A percentile compares a stretch with the other conserved stretches of the same genome.
Conservation (phyloP, 2,329 filamentous ascomycete genomes). For the Calonectria hongkongensis region DNA sequence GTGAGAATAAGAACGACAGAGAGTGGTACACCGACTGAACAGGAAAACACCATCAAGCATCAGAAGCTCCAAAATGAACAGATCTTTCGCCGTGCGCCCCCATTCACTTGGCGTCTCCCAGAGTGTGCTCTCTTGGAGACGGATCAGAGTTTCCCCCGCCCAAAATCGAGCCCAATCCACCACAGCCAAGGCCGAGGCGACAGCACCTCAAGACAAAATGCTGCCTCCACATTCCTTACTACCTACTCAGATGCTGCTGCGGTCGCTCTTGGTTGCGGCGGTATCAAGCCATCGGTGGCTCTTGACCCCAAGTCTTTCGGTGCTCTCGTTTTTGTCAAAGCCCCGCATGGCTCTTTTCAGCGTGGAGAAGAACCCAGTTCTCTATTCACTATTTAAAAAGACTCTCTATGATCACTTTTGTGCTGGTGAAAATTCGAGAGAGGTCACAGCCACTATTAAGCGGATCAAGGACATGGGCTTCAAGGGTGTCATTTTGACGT, state of each 20-base stretch:
- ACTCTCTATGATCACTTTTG: slow-evolving; percentile 75
- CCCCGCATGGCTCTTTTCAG: slow-evolving; percentile 61
- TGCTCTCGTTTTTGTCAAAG: slow-evolving; percentile 59
- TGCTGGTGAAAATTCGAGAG: slow-evolving; percentile 67
- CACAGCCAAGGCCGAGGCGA: neutral
- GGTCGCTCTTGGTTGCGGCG: slow-evolving; percentile 65
- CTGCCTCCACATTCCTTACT: slow-evolving; percentile 61
- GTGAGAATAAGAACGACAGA: neutral
- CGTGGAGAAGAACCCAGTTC: slow-evolving; percentile 70
- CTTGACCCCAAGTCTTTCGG: slow-evolving; percentile 60
- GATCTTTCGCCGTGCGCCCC: neutral
- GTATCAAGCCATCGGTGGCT: slow-evolving; percentile 65
- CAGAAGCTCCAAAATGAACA: neutral
- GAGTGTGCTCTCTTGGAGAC: neutral
- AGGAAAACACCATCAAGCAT: neutral
- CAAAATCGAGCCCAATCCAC: neutral
- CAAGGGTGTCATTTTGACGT: slow-evolving; percentile 74
- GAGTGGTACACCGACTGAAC: neutral
- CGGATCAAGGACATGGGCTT: slow-evolving; percentile 70
- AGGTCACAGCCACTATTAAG: slow-evolving; percentile 65
- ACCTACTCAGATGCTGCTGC: slow-evolving; percentile 59
- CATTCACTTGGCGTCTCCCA: neutral
- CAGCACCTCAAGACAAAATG: slow-evolving; percentile 62
- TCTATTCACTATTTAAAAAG: slow-evolving; percentile 68
- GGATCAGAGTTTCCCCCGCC: neutral